These are phyloP conservation scores for Hordeum marinum DNA, from an alignment of 176 grass and related monocot genomes.

Conservation along the genomic window DNA sequence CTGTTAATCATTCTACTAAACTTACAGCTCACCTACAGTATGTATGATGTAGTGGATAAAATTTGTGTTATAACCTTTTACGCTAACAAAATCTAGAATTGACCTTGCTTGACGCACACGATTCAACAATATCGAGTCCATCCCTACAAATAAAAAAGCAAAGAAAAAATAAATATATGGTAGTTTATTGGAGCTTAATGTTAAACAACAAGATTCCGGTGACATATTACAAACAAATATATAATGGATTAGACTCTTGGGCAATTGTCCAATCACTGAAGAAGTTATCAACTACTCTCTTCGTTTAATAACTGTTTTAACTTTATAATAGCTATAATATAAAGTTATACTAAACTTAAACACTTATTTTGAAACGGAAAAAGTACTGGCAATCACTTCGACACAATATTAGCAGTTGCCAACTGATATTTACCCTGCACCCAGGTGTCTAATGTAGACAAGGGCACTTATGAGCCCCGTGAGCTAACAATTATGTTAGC, in stretches of 20 bases:
- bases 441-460: constrained; percentile 85
- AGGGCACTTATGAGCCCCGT: constrained; percentile 67
- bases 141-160: constrained; percentile 38
- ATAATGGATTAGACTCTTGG: neutral
- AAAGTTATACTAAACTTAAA: no score
- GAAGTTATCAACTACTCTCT: neutral
- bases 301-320: no score
- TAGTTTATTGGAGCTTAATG: neutral
- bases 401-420: neutral
- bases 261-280: neutral
- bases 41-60: no score
- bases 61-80: no score
- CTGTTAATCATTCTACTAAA: constrained; percentile 88
- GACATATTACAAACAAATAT: no score
- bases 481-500: constrained; percentile 56
- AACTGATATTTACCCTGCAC: constrained; percentile 65
- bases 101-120: constrained; percentile 67
- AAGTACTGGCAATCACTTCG: neutral
- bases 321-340: no score
- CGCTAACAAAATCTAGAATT: no score
- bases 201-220: no score
- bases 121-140: constrained; percentile 55
- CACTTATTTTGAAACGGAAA: no score
- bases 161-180: constrained; percentile 8
- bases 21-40: constrained; percentile 57